Base-by-base conservation (phyloP, 371 early-diverging fungal species). In the Lichtheimia corymbifera region DNA sequence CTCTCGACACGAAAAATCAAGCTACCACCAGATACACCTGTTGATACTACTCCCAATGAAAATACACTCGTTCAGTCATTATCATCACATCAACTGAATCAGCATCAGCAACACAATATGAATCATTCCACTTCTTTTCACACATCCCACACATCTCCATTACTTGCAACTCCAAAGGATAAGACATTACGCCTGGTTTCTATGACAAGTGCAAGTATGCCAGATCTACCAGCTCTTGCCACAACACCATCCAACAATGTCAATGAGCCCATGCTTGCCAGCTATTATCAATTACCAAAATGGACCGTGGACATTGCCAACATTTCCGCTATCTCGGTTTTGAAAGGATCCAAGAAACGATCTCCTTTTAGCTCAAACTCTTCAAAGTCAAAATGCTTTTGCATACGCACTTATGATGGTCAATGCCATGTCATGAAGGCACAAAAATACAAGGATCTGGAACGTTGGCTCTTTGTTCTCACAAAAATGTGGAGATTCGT, bases 391-490 rank as follows among this genome's bases (percentile, higher is more conserved):
- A 70, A 66, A 24, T 78, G 76, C 47, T 81, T 81, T 35, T 81
- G 74, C 17, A 63, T 81, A 15, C 74, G 78, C 14, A 74, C 82
- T 0, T 62, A 64, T 51, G 70, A 76, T 54, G 65, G 61, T 5
- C 55, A 68, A 22, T 66, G 67, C 24, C 64, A 70, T 43, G 61
- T 76, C 4, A 59, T 81, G 57, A 81, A 78, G 49, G 79, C 77
- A 5, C 71, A 68, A 11, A 81, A 77, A 55, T 67, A 78, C 57
- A 81, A 78, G 44, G 82, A 81, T 41, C 50, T 81, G 25, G 82
- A 81, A 30, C 55, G 82, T 24, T 81, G 82, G 82, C 58, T 81
- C n/a, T 81, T 81, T 71, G 77, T 81, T 1, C 55, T 81, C 12
- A 78, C 78, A 9, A 80, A 77, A 56, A 76, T 76, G 76, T 80